Evolutionary conservation across 768 basidiomycete species (phyloP).

Genomic region (Pisolithus orientalis): DNA sequence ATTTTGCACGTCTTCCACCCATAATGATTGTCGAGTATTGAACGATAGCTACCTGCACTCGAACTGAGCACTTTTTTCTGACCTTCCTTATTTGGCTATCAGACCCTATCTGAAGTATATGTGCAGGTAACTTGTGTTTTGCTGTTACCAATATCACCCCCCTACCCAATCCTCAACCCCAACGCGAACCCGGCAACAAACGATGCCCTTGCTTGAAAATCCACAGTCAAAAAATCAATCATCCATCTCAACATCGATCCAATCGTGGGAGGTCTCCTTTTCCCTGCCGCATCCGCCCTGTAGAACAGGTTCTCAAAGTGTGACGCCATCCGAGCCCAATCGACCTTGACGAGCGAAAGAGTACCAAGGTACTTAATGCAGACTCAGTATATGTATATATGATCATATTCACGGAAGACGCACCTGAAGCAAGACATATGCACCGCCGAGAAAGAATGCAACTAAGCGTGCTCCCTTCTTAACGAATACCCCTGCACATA

Average conservation of each 20-base stretch:
- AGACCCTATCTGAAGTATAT: not conserved
- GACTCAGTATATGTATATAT: not conserved
- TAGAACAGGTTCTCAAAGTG: constrained; percentile 74
- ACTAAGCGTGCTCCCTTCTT: constrained; percentile 87
- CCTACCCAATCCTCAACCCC: constrained; percentile 75
- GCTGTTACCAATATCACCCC: not conserved
- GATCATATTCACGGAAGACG: constrained; percentile 10
- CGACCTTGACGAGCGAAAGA: constrained; percentile 62
- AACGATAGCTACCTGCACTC: not conserved
- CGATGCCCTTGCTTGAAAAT: constrained; percentile 87
- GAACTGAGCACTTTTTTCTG: constrained; percentile 17
- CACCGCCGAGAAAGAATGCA: constrained; percentile 84
- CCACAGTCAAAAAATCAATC: constrained; percentile 80
- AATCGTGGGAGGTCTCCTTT: constrained; percentile 56
- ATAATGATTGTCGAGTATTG: constrained; percentile 31
- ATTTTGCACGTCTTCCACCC: constrained; percentile 83
- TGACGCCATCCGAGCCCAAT: constrained; percentile 64
- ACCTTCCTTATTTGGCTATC: constrained; percentile 20
- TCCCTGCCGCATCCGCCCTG: constrained; percentile 50
- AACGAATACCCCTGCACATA: constrained; percentile 89
- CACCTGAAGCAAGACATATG: constrained; percentile 89
- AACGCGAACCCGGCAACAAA: constrained; percentile 81
- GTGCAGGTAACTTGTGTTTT: no score
- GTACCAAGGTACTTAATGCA: constrained; percentile 69
- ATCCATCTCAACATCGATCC: constrained; percentile 59